These are phyloP conservation scores for Lotmaria passim DNA, from an alignment of 208 protist genomes.

Conservation along the genomic window DNA sequence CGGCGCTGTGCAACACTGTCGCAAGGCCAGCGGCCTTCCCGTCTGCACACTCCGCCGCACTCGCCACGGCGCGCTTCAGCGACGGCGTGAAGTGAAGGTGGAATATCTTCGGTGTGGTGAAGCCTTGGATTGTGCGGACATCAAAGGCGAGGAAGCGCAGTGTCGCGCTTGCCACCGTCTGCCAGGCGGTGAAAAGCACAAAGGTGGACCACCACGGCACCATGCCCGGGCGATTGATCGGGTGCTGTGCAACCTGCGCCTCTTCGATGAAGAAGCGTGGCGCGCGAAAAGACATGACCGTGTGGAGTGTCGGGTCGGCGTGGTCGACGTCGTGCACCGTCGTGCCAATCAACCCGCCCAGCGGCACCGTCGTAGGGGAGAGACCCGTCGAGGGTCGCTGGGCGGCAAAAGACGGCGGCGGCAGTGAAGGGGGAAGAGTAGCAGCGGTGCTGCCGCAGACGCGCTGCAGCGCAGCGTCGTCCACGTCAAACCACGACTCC, in stretches of 20 bases:
- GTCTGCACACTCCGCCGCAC: background rate
- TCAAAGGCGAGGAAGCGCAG: slow-evolving; percentile 83
- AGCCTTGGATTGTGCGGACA: slow-evolving; percentile 58
- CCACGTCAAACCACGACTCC: slow-evolving; percentile 24
- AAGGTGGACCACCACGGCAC: slow-evolving; percentile 88
- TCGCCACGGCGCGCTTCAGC: slow-evolving; percentile 8
- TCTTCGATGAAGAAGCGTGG: slow-evolving; percentile 33
- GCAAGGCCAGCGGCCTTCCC: background rate
- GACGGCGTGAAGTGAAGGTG: slow-evolving; percentile 44
- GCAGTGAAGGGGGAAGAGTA: background rate
- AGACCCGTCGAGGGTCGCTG: background rate
- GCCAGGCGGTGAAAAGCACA: slow-evolving; percentile 64
- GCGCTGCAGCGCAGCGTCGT: slow-evolving; percentile 20
- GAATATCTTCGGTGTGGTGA: slow-evolving; percentile 65
- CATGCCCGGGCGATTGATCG: slow-evolving; percentile 72
- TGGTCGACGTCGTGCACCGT: slow-evolving; percentile 1
- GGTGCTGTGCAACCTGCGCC: slow-evolving; percentile 41
- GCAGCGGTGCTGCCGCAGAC: background rate
- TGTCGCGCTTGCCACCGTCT: slow-evolving; percentile 45
- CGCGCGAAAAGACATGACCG: slow-evolving; percentile 30
- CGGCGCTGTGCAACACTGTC: slow-evolving; percentile 8
- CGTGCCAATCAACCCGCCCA: background rate
- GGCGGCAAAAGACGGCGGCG: background rate
- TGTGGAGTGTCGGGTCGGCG: background rate
- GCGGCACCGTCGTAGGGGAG: background rate